Conservation (phyloP, 129 eudicot genomes). For the Saposhnikovia divaricata region DNA sequence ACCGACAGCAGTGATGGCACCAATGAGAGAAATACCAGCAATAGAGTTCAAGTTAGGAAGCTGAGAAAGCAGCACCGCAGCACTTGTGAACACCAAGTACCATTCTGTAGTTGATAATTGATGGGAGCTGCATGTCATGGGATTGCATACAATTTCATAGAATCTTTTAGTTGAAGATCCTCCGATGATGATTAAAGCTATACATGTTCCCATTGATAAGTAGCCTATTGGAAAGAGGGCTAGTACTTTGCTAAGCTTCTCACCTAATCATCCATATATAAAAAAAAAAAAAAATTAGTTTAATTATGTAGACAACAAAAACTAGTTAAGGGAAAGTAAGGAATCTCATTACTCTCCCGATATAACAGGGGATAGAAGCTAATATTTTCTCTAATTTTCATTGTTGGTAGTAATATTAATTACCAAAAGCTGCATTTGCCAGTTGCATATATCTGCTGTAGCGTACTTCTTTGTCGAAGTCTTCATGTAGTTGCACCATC, state of each 20-base stretch:
- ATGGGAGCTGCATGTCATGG: constrained; percentile 15
- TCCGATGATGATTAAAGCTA: constrained; percentile 49
- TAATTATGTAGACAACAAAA: not conserved
- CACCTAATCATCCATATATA: constrained; percentile 22
- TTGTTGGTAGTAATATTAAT: not conserved
- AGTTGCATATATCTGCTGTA: constrained; percentile 58
- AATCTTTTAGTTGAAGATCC: constrained; percentile 40
- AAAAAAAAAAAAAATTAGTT: too few species aligned
- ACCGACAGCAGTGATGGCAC: constrained; percentile 85
- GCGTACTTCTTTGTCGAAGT: constrained; percentile 32
- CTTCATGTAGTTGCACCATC: constrained; percentile 45
- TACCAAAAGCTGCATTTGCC: constrained; percentile 54
- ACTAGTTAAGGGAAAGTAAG: not conserved
- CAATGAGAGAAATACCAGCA: constrained; percentile 86
- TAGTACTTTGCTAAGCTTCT: constrained; percentile 38
- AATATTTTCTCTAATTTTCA: not conserved
- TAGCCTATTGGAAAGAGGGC: constrained; percentile 47
- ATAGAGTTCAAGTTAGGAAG: constrained; percentile 91
- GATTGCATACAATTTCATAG: constrained; percentile 24
- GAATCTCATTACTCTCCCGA: not conserved
- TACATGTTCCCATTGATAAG: constrained; percentile 53
- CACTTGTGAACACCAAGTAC: constrained; percentile 88
- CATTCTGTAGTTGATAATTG: constrained; percentile 82
- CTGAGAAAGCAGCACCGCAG: constrained; percentile 73
- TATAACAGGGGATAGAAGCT: not conserved